phyloP scores from a whole-genome alignment of 1,139 yeast species.

The Debaryomyces sp. region DNA sequence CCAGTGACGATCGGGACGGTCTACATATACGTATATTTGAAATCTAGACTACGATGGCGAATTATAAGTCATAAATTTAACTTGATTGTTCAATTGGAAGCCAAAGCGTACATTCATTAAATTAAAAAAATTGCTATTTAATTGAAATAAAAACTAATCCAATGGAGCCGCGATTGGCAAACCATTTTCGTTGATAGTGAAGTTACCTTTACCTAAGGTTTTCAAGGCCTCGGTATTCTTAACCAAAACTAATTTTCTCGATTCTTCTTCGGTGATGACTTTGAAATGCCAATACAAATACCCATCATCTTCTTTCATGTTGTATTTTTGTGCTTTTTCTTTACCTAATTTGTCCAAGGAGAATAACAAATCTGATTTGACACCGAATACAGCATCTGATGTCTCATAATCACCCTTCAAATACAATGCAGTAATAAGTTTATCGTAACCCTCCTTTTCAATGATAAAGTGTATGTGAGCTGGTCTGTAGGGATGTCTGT shows the following conservation, averaged over 20 bases:
- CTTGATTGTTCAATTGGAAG: background rate
- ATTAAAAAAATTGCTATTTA: background rate
- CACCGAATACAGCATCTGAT: constrained; percentile 35
- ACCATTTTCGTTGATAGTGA: constrained; percentile 19
- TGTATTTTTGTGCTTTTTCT: constrained; percentile 21
- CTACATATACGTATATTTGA: background rate
- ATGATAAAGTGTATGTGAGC: constrained; percentile 38
- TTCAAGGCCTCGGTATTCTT: constrained; percentile 21
- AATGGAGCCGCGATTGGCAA: constrained; percentile 16
- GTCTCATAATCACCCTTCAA: constrained; percentile 31
- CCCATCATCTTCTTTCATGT: constrained; percentile 26
- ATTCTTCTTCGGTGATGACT: constrained; percentile 22
- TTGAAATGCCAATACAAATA: constrained; percentile 27
- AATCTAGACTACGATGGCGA: background rate
- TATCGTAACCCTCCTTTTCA: constrained; percentile 29
- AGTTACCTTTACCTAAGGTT: constrained; percentile 10
- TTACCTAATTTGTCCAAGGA: constrained; percentile 22
- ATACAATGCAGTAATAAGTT: constrained; percentile 33
- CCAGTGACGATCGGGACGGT: background rate
- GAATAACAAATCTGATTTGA: constrained; percentile 22
- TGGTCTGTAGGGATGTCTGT: constrained; percentile 41
- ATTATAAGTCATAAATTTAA: background rate
- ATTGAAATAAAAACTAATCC: background rate
- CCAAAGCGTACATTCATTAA: background rate
- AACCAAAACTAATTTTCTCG: constrained; percentile 15